Evolutionary conservation across 2,329 filamentous ascomycete genomes (phyloP), one percentile per base, ranked within the genome.

Genomic region (Ophiostoma ulmi): DNA sequence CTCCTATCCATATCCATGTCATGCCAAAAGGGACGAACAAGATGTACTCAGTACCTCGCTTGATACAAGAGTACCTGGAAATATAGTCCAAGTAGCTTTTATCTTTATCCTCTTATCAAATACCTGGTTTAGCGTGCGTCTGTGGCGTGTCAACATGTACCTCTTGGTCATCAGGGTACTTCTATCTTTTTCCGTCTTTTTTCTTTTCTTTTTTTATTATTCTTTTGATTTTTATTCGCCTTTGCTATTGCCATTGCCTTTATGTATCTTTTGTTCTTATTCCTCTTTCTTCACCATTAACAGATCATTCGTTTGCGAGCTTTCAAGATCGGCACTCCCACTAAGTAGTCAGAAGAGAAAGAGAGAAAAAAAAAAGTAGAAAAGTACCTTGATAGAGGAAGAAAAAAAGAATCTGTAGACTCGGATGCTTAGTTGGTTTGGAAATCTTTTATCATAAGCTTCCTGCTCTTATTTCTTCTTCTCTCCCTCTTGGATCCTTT

Each of bases 371-470:
- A 61, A 61, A 61, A 61, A 17, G 26, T 61, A 63, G 58, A 63
- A 35, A 63, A 35, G 58, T 63, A 63, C 58, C 6, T 61, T 31
- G 22, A 63, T 35, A 63, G 31, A 63, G 10, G n/a, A 63, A 61
- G n/a, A 35, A 14, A 63, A 63, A 14, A 35, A 20, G 14, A 17
- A 13, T 58, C 52, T 26, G 44, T 17, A 31, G 13, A 48, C 11
- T 13, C 38, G 38, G 38, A 10, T 39, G 38, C 11, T 11, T 39
- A 8, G 26, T 31, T 31, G 38, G 10, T 10, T 39, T 39, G 38
- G 22, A 68, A 68, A 22, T 58, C 35, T 70, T 31, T 61, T 14
- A n/a, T 44, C 55, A 36, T 22, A 68, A 31, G 17, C 55, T 38
- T 36, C 44, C 26, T 44, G 48, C 20, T 26, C 31, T 10, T 61